Base-by-base conservation (phyloP, 2,329 filamentous ascomycete genomes). In the Waltergamsia citrina region DNA sequence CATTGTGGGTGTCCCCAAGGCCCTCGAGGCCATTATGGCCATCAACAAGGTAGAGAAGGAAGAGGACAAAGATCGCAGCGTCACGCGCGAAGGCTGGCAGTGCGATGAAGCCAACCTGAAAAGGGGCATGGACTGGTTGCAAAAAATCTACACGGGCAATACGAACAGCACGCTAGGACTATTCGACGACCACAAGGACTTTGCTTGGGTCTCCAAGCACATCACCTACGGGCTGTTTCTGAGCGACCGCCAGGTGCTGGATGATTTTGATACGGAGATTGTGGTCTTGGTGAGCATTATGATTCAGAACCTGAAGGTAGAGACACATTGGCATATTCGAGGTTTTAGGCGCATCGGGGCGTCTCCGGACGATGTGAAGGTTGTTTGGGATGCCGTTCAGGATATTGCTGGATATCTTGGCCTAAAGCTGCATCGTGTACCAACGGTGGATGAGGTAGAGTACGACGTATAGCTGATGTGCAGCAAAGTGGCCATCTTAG, bases 1-100 rank as follows among this genome's bases (percentile, higher is more conserved):
- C 10, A 57, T 80, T 3, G 62, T 77, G 12, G 77, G 77, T 1
- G 71, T 80, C 1, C 76, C 71, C 50, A 79, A 77, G 45, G 73
- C 74, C 7, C 51, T 81, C 5, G 74, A 78, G 43, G 67, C 72
- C 2, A 67, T 78, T 28, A 57, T 77, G 7, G 59, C 65, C n/a
- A 75, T 78, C 34, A 58, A 53, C 37, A 56, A 60, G 12, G 47
- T 70, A 8, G 71, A 76, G 42, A 41, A 42, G 5, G 43, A 48
- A 1, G 73, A 78, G 46, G 76, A 81, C 43, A 68, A 63, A 33
- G 76, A 81, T 43, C 70, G 61, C 36, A 63, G 55, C 4, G 58
- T 54, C 37, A 72, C 69, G 4, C 66, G 75, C 42, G 62, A 74
- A 41, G 56, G 62, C 8, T 81, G 75, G 75, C 62, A 71, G 43